Evolutionary conservation across 2,329 filamentous ascomycete species (phyloP).

Genomic region (Amesomyces nigricolor): DNA sequence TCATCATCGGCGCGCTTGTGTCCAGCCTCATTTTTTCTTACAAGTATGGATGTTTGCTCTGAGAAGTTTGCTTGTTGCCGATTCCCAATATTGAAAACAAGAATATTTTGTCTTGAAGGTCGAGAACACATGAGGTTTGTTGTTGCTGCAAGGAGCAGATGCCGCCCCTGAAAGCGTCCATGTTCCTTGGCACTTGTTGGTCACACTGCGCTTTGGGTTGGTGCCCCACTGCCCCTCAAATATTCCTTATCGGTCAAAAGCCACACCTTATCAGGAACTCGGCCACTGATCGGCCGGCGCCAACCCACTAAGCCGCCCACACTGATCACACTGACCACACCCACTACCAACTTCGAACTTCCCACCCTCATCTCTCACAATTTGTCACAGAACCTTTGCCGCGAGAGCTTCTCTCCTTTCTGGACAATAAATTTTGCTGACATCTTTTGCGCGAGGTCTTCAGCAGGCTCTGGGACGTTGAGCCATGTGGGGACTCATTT

Average conservation of each 20-base stretch:
- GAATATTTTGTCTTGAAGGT: too few species aligned
- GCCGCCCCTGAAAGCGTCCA: too few species aligned
- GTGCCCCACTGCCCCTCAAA: not conserved
- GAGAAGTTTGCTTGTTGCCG: too few species aligned
- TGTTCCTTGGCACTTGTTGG: too few species aligned
- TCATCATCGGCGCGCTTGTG: not conserved
- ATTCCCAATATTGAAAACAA: too few species aligned
- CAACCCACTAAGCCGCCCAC: slow-evolving; percentile 1
- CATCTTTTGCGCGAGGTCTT: not conserved
- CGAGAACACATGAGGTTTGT: too few species aligned
- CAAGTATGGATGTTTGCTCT: not conserved
- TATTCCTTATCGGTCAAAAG: slow-evolving; percentile 7
- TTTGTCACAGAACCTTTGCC: not conserved
- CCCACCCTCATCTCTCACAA: not conserved
- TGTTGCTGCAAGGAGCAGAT: too few species aligned
- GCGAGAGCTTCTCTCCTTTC: not conserved
- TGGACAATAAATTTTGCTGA: not conserved
- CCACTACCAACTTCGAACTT: not conserved
- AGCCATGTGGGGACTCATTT: slow-evolving; percentile 20
- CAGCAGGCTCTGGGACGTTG: not conserved
- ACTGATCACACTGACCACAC: not conserved
- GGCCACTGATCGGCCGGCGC: slow-evolving; percentile 11
- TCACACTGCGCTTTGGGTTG: too few species aligned
- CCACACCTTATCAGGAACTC: not conserved
- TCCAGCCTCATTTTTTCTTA: not conserved